Evolutionary conservation across 305 asterid genomes (phyloP).

Genomic region (Fraxinus sp.): DNA sequence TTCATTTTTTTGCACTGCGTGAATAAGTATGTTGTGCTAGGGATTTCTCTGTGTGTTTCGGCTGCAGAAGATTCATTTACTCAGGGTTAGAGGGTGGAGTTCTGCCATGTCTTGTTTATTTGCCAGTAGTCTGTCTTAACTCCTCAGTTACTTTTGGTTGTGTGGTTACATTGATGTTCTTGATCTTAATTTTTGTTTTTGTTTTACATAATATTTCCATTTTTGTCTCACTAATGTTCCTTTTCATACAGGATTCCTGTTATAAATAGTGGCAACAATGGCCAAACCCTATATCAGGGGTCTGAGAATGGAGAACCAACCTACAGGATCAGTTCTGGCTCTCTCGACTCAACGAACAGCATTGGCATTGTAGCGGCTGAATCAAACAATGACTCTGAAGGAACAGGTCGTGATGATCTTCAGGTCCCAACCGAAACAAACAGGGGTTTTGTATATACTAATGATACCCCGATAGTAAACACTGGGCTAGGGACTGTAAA

Average conservation of each 20-base stretch:
- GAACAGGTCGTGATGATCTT: not conserved
- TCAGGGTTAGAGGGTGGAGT: not conserved
- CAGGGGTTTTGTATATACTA: conserved; percentile 46
- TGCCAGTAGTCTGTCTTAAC: not conserved
- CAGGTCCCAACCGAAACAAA: not conserved
- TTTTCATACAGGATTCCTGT: conserved; percentile 36
- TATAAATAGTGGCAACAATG: conserved; percentile 28
- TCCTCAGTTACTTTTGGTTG: not conserved
- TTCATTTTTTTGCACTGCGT: not conserved
- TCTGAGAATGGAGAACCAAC: conserved; percentile 28
- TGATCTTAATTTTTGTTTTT: not conserved
- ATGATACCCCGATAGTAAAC: conserved; percentile 39
- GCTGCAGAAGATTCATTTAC: not conserved
- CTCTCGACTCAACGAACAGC: conserved; percentile 37
- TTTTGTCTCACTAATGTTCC: not conserved
- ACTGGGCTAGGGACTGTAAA: conserved; percentile 53
- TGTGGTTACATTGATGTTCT: not conserved
- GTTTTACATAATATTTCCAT: not conserved
- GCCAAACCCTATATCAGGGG: conserved; percentile 40
- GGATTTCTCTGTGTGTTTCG: not conserved
- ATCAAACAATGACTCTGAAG: not conserved
- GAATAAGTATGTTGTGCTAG: not conserved
- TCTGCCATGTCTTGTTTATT: not conserved
- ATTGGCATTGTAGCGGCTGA: not conserved
- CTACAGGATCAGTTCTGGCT: conserved; percentile 34